phyloP scores from a whole-genome alignment of 257 asterid species.

The Cruciata laevipes region DNA sequence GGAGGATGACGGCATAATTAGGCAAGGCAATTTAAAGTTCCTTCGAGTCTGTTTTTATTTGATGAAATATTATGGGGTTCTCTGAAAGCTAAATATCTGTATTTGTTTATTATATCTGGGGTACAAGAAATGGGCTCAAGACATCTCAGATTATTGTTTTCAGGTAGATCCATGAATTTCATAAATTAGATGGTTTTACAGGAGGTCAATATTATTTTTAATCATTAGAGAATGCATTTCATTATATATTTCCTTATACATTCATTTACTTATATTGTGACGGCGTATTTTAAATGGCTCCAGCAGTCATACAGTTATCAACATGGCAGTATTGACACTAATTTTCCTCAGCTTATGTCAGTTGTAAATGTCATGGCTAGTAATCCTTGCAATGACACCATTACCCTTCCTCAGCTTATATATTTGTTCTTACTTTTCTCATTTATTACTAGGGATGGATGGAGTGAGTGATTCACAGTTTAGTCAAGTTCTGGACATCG shows the following conservation, averaged over 20 bases:
- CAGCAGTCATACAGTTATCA: neutral
- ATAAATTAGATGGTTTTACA: neutral
- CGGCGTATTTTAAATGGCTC: neutral
- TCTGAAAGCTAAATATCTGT: constrained; percentile 16
- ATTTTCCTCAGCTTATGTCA: neutral
- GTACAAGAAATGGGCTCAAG: constrained; percentile 61
- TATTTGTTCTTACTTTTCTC: neutral
- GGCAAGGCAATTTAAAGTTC: constrained; percentile 33
- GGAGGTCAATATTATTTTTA: neutral
- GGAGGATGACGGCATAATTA: constrained; percentile 83
- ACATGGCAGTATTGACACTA: neutral
- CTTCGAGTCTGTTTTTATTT: constrained; percentile 7
- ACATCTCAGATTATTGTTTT: constrained; percentile 79
- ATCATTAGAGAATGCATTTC: neutral
- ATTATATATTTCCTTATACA: neutral
- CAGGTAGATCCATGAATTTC: constrained; percentile 42
- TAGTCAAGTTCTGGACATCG: constrained; percentile 64
- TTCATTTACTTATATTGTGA: neutral
- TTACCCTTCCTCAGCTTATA: neutral
- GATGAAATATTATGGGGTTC: constrained; percentile 6
- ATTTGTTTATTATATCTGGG: constrained; percentile 29
- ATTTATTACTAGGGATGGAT: constrained; percentile 54
- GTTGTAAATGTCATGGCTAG: neutral
- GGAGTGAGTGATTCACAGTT: constrained; percentile 96
- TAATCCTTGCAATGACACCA: neutral